Base-by-base conservation (phyloP, 192 early-diverging fungal species). In the Entomortierella chlamydospora region DNA sequence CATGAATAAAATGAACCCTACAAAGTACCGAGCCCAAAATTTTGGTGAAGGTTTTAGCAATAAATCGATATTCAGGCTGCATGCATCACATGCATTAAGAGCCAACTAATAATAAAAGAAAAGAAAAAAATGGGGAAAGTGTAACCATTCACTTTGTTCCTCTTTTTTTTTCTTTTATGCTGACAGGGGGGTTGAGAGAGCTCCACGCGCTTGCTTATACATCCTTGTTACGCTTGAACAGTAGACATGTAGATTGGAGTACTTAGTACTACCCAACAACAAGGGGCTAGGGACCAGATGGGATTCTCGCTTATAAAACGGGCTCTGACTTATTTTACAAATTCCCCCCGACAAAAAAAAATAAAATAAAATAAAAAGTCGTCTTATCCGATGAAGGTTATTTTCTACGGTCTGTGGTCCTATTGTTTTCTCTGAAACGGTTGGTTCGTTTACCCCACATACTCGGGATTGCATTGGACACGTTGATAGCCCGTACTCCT, bases 61-160 rank as follows among this genome's bases (percentile, higher is more conserved):
- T 41, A 41, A 6, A 41, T 41, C 7, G 6, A 41, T 41, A 13
- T 9, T 41, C 4, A 17, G 50, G 22, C 9, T 33, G 18, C 18
- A 29, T 31, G 31, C 18, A 57, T 57, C 55, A 57, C 55, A 57
- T 57, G 55, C 31, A 34, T 57, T 34, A 54, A 54, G 45, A 47
- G 45, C 45, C 45, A 12, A 47, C 12, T 12, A 47, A 47, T 12
- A 47, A 57, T 5, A 57, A 33, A 20, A 57, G 33, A 34, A 57
- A 34, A 57, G 33, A 33, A 57, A 57, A 57, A 33, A 57, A 57
- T 57, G 55, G 55, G 55, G 55, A 34, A 31, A 7, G 5, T 25
- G 6, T 6, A 41, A 41, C 39, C 39, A 41, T 41, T 13, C n/a
- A n/a, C n/a, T n/a, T n/a, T n/a, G n/a, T n/a, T n/a, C n/a, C n/a